Conservation (phyloP, 306 rosid genomes). For the Acacia confusa region DNA sequence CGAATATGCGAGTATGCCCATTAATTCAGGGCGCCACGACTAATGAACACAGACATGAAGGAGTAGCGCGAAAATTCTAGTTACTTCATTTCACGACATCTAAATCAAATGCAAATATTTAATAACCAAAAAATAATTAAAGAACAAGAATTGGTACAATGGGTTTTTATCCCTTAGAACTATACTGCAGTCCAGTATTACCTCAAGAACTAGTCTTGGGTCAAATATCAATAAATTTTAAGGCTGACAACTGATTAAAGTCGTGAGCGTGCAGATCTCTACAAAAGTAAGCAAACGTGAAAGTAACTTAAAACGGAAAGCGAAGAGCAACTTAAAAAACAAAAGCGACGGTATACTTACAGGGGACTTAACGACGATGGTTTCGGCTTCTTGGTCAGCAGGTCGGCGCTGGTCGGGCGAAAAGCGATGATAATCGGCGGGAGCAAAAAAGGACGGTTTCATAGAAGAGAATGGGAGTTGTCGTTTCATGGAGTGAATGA, state of each 20-base stretch:
- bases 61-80: background rate
- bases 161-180: background rate
- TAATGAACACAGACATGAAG: background rate
- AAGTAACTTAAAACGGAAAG: background rate
- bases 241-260: slow-evolving; percentile 27
- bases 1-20: background rate
- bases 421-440: slow-evolving; percentile 85
- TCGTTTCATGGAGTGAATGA: slow-evolving; percentile 64
- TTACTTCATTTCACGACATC: background rate
- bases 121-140: background rate
- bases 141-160: background rate
- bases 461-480: slow-evolving; percentile 74
- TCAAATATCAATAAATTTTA: slow-evolving; percentile 32
- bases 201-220: slow-evolving; percentile 26
- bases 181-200: slow-evolving; percentile 16
- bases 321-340: background rate
- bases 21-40: background rate
- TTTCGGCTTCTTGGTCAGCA: slow-evolving; percentile 56
- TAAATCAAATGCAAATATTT: background rate
- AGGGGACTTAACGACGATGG: slow-evolving; percentile 61
- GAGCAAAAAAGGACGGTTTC: slow-evolving; percentile 73
- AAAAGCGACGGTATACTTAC: slow-evolving; percentile 41
- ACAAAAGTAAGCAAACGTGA: background rate
- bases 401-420: slow-evolving; percentile 52
- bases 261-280: slow-evolving; percentile 44